Base-by-base conservation (phyloP, 805 yeast species). In the Alloascoidea africana region DNA sequence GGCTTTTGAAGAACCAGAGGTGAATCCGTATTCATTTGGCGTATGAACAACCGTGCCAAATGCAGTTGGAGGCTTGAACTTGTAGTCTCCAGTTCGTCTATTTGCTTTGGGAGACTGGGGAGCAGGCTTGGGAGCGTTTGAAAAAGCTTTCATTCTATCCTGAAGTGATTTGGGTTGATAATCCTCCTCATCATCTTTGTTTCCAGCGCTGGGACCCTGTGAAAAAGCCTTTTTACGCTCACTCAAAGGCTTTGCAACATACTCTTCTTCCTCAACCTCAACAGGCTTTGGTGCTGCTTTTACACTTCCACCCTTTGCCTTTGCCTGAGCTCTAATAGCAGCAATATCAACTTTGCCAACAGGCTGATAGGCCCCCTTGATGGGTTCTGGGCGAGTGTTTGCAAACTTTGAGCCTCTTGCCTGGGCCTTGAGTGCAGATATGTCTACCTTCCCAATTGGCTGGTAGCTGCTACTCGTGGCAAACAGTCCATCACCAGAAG, bases 101-200 rank as follows among this genome's bases (percentile, higher is more conserved):
- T 73, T 36, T 76, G 81, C 50, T 76, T 76, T 27, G 85, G 85
- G 45, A 77, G 56, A 5, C 73, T 66, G 1, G 75, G 62, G 41
- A 77, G 60, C 43, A 83, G 58, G 3, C 73, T 23, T 23, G n/a
- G n/a, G 78, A 36, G 59, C 66, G n/a, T 48, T 50, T 5, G 52
- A 52, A 42, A 55, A 58, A 4, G 54, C 56, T 30, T 48, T 45
- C 42, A 54, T 36, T 46, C 63, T 46, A 14, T 57, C 57, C 38
- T 42, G 39, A 34, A 53, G 43, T 5, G 48, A 37, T 18, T 44
- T 42, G 13, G 60, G 53, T 14, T 41, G 41, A 14, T 42, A 45
- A 17, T 45, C 47, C 16, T 49, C 47, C 17, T 47, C 47, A 14
- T 43, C 43, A 3, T 19, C 41, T 17, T 34, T 34, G 14, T 37